Evolutionary conservation across 768 basidiomycete genomes (phyloP).

Genomic region (Hericium coralloides): DNA sequence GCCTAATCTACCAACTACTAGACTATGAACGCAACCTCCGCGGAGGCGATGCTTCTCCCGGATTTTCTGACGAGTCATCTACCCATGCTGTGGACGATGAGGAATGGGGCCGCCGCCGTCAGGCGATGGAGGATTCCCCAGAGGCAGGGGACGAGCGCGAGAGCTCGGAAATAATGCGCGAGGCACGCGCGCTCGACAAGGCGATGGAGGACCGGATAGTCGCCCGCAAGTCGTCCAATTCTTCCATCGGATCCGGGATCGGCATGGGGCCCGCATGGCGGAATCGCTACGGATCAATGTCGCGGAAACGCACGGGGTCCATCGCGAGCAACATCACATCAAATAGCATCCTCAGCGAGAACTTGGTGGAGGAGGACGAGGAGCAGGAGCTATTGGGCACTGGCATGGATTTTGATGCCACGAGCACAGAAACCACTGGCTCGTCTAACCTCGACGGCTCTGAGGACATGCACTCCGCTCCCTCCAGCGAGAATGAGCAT

Average conservation of each 20-base stretch:
- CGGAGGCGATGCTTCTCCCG: constrained; percentile 36
- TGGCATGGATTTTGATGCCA: constrained; percentile 51
- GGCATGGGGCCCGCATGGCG: constrained; percentile 63
- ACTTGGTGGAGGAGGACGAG: constrained; percentile 78
- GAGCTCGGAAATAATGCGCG: constrained; percentile 52
- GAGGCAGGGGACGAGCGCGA: constrained; percentile 46
- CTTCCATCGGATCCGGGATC: constrained; percentile 54
- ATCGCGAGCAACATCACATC: constrained; percentile 61
- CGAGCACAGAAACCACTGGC: constrained; percentile 20
- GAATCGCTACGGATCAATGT: constrained; percentile 40
- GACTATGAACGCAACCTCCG: constrained; percentile 78
- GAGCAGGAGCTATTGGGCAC: constrained; percentile 63
- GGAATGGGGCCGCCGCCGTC: constrained; percentile 71
- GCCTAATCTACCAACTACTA: constrained; percentile 87
- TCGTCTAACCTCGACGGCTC: constrained; percentile 20
- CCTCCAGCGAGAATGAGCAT: constrained; percentile 18
- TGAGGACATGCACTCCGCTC: constrained; percentile 20
- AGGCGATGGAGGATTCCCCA: constrained; percentile 45
- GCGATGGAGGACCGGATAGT: constrained; percentile 81
- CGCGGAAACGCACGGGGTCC: constrained; percentile 66
- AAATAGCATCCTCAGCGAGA: constrained; percentile 67
- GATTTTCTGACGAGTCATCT: constrained; percentile 45
- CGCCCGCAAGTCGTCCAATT: constrained; percentile 62
- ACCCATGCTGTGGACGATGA: constrained; percentile 48
- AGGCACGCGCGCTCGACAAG: constrained; percentile 77